Base-by-base conservation (phyloP, 2,329 filamentous ascomycete species). In the Diplocarpon mali region DNA sequence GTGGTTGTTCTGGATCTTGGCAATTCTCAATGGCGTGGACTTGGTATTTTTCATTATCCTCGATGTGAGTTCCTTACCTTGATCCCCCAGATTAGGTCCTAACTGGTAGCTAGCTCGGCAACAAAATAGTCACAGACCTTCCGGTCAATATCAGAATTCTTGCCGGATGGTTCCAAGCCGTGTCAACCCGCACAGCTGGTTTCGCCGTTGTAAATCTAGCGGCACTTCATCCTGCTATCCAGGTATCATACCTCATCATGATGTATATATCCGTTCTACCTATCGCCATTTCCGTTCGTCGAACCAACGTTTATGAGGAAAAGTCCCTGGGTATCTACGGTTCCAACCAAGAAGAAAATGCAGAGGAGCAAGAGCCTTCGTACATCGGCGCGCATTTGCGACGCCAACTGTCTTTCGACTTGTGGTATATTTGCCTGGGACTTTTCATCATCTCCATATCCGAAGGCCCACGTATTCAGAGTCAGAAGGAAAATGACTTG, bases 181-280 rank as follows among this genome's bases (percentile, higher is more conserved):
- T 83, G 0, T 81, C 86, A 5, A 96, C 90, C 1, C 73, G 92
- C 60, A 96, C 92, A 0, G 90, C 92, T 3, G 90, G 92, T 0
- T 95, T 95, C 59, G 73, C 84, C 1, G 85, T 84, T 27, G 76
- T 96, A 55, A 87, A 83, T 60, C 67, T 96, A 32, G 69, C 83
- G 1, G 67, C 75, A 0, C 69, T 98, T 2, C 89, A 96, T 54
- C 89, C 92, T 1, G 92, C 85, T 2, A 86, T 95, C 46, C 89
- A 95, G 58, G 87, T 93, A 12, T 86, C 88, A 17, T 96, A 95
- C 67, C 70, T 96, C 65, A 81, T 96, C 64, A 96, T 96, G 92
- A 96, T 96, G 92, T 96, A 96, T 65, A 95, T 96, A 50, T 95
- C 89, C 46, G 85, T 95, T 48, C 94, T 95, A 56, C 90, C 90